A percentile compares a stretch with the other conserved stretches of the same genome.
phyloP scores from a whole-genome alignment of 495 filamentous ascomycete species.

The Aspergillus olivimuriae region DNA sequence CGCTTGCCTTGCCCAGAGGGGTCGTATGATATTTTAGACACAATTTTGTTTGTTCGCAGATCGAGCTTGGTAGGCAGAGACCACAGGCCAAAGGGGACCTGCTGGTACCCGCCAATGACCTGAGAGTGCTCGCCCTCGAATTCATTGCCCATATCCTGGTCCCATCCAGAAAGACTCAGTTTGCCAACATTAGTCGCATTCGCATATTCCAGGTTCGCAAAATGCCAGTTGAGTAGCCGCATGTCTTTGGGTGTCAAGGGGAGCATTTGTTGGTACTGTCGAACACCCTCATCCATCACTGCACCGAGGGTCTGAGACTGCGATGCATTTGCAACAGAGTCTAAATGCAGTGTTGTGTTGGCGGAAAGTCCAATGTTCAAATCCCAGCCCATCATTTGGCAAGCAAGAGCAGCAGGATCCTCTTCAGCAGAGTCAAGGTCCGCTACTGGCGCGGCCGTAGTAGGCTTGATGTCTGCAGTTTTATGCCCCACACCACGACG shows the following conservation, averaged over 20 bases:
- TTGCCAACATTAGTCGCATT: slow-evolving; percentile 83
- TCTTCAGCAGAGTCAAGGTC: slow-evolving; percentile 56
- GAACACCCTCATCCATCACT: slow-evolving; percentile 82
- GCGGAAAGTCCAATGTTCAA: slow-evolving; percentile 59
- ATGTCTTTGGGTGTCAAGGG: slow-evolving; percentile 81
- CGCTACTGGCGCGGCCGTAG: slow-evolving; percentile 41
- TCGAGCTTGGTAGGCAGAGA: slow-evolving; percentile 71
- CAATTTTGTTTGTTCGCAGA: slow-evolving; percentile 62
- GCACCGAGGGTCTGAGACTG: slow-evolving; percentile 71
- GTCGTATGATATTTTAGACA: slow-evolving; percentile 64
- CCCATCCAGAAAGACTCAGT: slow-evolving; percentile 88
- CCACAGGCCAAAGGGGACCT: slow-evolving; percentile 77
- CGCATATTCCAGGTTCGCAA: slow-evolving; percentile 96
- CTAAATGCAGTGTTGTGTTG: slow-evolving; percentile 67
- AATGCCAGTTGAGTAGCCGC: slow-evolving; percentile 93
- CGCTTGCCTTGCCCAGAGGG: slow-evolving; percentile 29
- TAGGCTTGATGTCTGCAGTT: slow-evolving; percentile 34
- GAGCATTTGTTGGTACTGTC: slow-evolving; percentile 77
- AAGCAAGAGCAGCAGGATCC: slow-evolving; percentile 60
- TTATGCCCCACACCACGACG: slow-evolving; percentile 42
- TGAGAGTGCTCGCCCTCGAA: slow-evolving; percentile 92
- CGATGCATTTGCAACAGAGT: slow-evolving; percentile 51
- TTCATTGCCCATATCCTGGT: slow-evolving; percentile 95
- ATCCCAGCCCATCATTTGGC: slow-evolving; percentile 73
- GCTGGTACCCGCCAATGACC: slow-evolving; percentile 88